A percentile compares a stretch with the other conserved stretches of the same genome.
phyloP scores from a whole-genome alignment of 129 eudicot genomes.

The Pseudognaphalium luteoalbum region DNA sequence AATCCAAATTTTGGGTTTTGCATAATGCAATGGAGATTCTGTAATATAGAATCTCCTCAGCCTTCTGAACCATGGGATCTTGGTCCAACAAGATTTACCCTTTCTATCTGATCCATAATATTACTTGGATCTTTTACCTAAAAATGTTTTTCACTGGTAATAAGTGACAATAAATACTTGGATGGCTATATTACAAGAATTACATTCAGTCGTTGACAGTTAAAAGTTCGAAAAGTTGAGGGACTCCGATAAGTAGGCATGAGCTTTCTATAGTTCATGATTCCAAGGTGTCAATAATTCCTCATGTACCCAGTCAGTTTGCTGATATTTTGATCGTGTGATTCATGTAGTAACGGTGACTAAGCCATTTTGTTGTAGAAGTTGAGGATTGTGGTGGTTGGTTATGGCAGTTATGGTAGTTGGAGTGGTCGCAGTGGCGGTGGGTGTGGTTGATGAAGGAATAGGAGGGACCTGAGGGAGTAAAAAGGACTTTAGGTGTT shows the following conservation, averaged over 20 bases:
- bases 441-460: constrained; percentile 16
- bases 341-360: constrained; percentile 9
- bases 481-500: constrained; percentile 54
- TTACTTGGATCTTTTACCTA: not conserved
- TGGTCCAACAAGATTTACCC: not conserved
- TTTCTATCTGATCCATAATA: not conserved
- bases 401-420: constrained; percentile 3
- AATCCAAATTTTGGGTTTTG: not conserved
- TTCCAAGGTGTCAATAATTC: not conserved
- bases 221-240: constrained; percentile 12
- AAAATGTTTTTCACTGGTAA: constrained; percentile 4
- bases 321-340: not conserved
- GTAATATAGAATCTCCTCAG: not conserved
- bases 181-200: constrained; percentile 10
- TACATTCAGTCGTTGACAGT: not conserved
- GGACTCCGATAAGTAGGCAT: not conserved
- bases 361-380: not conserved
- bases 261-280: not conserved
- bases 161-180: constrained; percentile 19
- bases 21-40: not conserved
- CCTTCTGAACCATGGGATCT: not conserved
- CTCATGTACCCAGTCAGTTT: not conserved
- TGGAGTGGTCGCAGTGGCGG: not conserved
- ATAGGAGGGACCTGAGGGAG: constrained; percentile 32
- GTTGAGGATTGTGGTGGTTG: constrained; percentile 7